Base-by-base conservation (phyloP, 2,329 filamentous ascomycete genomes). In the Chaetomiaceae sp. region DNA sequence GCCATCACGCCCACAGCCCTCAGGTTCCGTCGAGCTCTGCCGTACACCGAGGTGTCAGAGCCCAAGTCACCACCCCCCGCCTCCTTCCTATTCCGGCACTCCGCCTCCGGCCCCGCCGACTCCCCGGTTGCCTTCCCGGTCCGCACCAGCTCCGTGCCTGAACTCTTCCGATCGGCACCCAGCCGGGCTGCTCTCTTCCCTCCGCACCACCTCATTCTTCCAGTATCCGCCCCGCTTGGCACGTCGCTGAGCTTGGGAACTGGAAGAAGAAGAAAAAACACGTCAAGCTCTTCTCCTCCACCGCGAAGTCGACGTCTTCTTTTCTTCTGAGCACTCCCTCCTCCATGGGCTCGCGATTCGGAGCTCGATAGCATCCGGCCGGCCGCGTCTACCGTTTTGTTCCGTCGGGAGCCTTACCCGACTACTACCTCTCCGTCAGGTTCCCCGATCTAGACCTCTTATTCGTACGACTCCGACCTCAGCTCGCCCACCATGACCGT, bases 401-500 rank as follows among this genome's bases (percentile, higher is more conserved):
- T 8, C 18, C 12, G 29, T n/a, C 29, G n/a, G 36, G 17, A 41
- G 34, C 15, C 27, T 20, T 30, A 26, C 38, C 39, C 30, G 27
- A 30, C 37, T n/a, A 10, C 8, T 20, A 26, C n/a, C 10, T 14
- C 38, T 14, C 17, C 29, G 19, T 38, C 29, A 14, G 26, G 11
- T n/a, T 22, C 17, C n/a, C 36, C 20, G 11, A 20, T 24, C 10
- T n/a, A 42, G 12, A 6, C 4, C 10, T 26, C 3, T 17, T 6
- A 10, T 29, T 4, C 15, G 6, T 29, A 12, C 20, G 22, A 26
- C 17, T 29, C 29, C 14, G 4, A 30, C 12, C 17, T 11, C 12
- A 3, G 11, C 10, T 30, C n/a, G 58, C 55, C 57, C 66, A 67
- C 39, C 52, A 74, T 74, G 71, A 75, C 71, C 11, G 67, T 74